Evolutionary conservation across 306 rosid species (phyloP).

Genomic region (Cyamopsis tetragonoloba): DNA sequence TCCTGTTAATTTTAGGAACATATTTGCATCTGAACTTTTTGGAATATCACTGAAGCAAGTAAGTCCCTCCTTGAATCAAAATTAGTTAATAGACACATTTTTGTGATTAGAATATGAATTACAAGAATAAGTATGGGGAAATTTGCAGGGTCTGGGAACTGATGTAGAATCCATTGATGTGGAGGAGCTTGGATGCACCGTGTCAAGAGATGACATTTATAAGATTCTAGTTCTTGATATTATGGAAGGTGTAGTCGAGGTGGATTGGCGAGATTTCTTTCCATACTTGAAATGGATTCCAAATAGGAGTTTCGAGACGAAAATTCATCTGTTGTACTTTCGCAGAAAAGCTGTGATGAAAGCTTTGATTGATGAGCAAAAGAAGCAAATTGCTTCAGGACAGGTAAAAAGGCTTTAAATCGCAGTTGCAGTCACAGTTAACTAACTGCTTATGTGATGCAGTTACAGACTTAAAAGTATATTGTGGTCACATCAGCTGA

Average conservation of each 20-base stretch:
- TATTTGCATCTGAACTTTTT: constrained; percentile 61
- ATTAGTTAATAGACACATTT: neutral
- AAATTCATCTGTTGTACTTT: constrained; percentile 24
- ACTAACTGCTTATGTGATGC: no score
- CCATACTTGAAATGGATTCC: constrained; percentile 82
- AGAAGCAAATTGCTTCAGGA: constrained; percentile 60
- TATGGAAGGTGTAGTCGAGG: constrained; percentile 73
- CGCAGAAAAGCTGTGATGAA: constrained; percentile 46
- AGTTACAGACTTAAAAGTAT: no score
- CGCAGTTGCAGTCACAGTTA: no score
- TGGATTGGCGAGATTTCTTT: constrained; percentile 88
- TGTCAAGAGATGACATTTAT: constrained; percentile 49
- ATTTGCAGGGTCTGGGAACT: constrained; percentile 52
- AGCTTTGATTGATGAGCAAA: constrained; percentile 47
- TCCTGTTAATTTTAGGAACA: constrained; percentile 47
- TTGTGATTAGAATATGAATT: neutral
- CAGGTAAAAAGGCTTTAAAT: no score
- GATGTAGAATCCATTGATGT: constrained; percentile 51
- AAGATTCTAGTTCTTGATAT: constrained; percentile 52
- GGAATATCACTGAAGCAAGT: constrained; percentile 59
- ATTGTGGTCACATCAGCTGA: no score
- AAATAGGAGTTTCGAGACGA: constrained; percentile 45
- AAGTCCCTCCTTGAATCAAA: constrained; percentile 1
- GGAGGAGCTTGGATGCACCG: constrained; percentile 41
- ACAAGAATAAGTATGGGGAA: neutral